A percentile compares a stretch with the other conserved stretches of the same genome.
Evolutionary conservation across 2,329 filamentous ascomycete species (phyloP).

Genomic region (Fusarium paranaense): DNA sequence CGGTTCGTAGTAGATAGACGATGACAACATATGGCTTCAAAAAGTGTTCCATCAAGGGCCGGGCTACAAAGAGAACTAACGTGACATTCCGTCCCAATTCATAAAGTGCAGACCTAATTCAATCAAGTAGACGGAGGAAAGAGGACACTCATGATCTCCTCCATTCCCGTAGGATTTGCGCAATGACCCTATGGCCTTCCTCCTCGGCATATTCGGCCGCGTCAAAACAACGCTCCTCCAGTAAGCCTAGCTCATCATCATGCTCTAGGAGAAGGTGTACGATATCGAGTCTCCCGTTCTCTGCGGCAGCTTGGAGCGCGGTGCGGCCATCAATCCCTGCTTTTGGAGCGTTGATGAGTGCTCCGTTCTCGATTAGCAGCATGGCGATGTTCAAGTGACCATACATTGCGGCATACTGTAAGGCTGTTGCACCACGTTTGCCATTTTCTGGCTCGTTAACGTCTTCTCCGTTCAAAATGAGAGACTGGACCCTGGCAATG

Average conservation of each 20-base stretch:
- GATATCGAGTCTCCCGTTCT: background rate
- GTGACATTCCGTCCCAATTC: too few relatives aligned
- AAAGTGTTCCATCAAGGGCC: too few relatives aligned
- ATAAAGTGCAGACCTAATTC: background rate
- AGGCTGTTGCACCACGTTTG: background rate
- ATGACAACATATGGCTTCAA: too few relatives aligned
- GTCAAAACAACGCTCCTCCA: background rate
- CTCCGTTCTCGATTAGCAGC: background rate
- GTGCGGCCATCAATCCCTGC: background rate
- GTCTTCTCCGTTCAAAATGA: background rate
- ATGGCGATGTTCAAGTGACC: background rate
- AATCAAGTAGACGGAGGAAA: background rate
- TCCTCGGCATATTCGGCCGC: background rate
- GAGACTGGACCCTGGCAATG: background rate
- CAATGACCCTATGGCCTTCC: background rate
- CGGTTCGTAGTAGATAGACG: too few relatives aligned
- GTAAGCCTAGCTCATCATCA: background rate
- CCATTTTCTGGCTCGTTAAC: background rate
- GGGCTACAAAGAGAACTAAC: too few relatives aligned
- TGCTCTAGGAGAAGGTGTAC: background rate
- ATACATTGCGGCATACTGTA: background rate
- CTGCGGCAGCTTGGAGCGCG: background rate
- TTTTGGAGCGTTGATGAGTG: background rate
- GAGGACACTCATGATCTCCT: background rate
- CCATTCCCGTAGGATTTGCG: background rate